A percentile compares a stretch with the other conserved stretches of the same genome.
These are phyloP conservation scores for Metahyphopichia silvanorum DNA, from an alignment of 805 yeast species.

Conservation along the genomic window DNA sequence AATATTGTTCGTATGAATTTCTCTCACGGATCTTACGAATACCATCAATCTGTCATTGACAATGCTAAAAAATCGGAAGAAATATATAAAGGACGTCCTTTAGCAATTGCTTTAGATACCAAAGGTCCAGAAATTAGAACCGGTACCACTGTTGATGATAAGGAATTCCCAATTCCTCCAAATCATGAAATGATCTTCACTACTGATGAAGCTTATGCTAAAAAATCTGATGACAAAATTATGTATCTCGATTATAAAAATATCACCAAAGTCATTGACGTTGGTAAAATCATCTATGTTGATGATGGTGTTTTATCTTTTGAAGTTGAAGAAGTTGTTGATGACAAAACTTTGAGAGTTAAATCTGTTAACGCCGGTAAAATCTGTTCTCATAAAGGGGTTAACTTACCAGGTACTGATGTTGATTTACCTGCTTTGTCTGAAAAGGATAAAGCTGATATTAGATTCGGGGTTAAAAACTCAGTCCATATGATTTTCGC, in stretches of 20 bases:
- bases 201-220: conserved; percentile 79
- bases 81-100: conserved; percentile 89
- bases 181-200: conserved; percentile 91
- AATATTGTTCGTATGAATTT: conserved; percentile 99
- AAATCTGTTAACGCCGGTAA: conserved; percentile 91
- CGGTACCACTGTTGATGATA: conserved; percentile 80
- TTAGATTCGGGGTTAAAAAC: conserved; percentile 94
- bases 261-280: conserved; percentile 88
- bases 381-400: conserved; percentile 98
- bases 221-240: conserved; percentile 67
- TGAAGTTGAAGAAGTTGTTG: conserved; percentile 81
- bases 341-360: conserved; percentile 80
- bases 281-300: conserved; percentile 87
- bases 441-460: conserved; percentile 92
- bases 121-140: conserved; percentile 99
- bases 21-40: conserved; percentile 97
- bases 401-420: conserved; percentile 97
- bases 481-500: conserved; percentile 98
- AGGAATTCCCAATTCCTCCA: conserved; percentile 79
- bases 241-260: conserved; percentile 94
- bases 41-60: conserved; percentile 96
- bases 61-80: conserved; percentile 93
- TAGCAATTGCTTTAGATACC: conserved; percentile 97
- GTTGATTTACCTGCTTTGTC: conserved; percentile 97
- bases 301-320: conserved; percentile 98